Percentiles rank a stretch among this genome's conserved stretches.
Evolutionary conservation across 192 early-diverging fungal genomes (phyloP).

Genomic region (Backusella parvicylindrica): DNA sequence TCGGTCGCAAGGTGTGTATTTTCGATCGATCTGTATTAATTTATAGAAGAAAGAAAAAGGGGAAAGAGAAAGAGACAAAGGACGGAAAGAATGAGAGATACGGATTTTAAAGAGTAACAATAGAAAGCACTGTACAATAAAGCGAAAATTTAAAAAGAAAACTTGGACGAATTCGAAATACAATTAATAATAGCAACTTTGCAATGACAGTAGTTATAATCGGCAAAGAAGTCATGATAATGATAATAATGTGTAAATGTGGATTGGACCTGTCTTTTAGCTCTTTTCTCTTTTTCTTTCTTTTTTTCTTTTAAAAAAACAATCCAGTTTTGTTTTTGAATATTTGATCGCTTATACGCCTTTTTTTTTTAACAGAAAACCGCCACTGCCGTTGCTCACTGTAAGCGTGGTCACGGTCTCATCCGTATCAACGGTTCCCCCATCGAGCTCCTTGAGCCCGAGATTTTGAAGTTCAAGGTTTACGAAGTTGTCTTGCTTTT

Average conservation of each 20-base stretch:
- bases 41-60: not conserved
- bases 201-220: not conserved
- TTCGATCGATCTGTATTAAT: not conserved
- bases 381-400: slow-evolving; percentile 98
- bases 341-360: not conserved
- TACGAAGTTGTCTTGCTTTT: slow-evolving; percentile 96
- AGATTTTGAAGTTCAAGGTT: slow-evolving; percentile 96
- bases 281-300: not conserved
- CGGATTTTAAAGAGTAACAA: not conserved
- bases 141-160: no score
- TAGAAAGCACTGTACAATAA: not conserved
- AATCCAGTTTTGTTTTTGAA: not conserved
- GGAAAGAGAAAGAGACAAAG: not conserved
- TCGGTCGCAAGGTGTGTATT: slow-evolving; percentile 68
- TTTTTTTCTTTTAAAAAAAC: not conserved
- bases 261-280: not conserved
- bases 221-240: slow-evolving; percentile 24
- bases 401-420: slow-evolving; percentile 96
- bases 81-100: not conserved
- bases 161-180: not conserved
- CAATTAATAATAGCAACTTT: not conserved
- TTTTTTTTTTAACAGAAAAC: slow-evolving; percentile 68
- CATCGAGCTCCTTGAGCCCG: slow-evolving; percentile 93
- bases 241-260: slow-evolving; percentile 14
- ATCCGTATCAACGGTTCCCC: slow-evolving; percentile 98